Base-by-base conservation (phyloP, 768 basidiomycete species). In the Termitomyces sp. region DNA sequence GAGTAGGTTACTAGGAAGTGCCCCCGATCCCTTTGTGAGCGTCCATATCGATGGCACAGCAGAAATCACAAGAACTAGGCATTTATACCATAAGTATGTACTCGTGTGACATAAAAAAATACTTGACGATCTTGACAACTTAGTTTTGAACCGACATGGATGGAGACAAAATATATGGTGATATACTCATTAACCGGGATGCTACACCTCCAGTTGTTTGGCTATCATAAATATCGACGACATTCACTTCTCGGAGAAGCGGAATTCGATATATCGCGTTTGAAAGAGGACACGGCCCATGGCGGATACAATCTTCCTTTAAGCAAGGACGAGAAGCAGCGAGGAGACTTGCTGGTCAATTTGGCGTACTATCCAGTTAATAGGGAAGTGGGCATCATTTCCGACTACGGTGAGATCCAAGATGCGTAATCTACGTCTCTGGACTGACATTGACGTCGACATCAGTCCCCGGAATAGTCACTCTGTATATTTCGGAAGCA, bases 101-200 rank as follows among this genome's bases (percentile, higher is more conserved):
- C 52, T 2, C 41, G 20, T 52, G 55, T 43, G 22, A 36, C 22
- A 3, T 36, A 9, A 8, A 33, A 3, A 18, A 9, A 33, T 16
- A 22, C 22, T 18, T n/a, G 24, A 35, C 14, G 36, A 33, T 13
- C 14, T 43, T 52, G 33, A 46, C 43, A 26, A 10, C 10, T 8
- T 52, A 66, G 65, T 9, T 66, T 64, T 28, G 61, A 66, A 43
- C 63, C 65, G 18, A 64, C 56, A 46, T 66, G 65, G 65, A 63
- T 66, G 63, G 65, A 66, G 44, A 62, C 65, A 51, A 59, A 58
- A 20, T 61, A 60, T 46, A 53, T 61, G 24, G 57, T 64, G 8
- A 26, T 64, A 43, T 22, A 61, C 30, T 60, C 63, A 5, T 36
- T 62, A 13, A 54, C 57, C 28, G 56, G 54, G 33, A 57, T 43